These are phyloP conservation scores for Tulasnella sp. DNA, from an alignment of 768 basidiomycete genomes.

Conservation along the genomic window DNA sequence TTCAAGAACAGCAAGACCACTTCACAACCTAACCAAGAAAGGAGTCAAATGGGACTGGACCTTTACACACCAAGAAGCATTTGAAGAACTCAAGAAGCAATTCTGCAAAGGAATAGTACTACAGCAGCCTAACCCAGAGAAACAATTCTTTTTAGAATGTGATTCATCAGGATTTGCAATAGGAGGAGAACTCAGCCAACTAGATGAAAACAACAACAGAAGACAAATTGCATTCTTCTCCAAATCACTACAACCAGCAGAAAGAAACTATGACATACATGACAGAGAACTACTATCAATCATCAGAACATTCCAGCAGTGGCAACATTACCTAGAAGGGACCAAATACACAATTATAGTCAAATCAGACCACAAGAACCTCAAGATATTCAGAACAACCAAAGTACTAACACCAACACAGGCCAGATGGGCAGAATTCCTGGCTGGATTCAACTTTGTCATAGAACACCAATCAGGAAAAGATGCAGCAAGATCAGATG, in stretches of 20 bases:
- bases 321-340: not conserved
- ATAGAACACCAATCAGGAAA: not conserved
- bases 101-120: conserved; percentile 14
- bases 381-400: not conserved
- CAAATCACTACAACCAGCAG: conserved; percentile 10
- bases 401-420: not conserved
- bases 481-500: not conserved
- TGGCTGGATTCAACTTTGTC: not conserved
- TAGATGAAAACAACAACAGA: not conserved
- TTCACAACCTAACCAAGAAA: conserved; percentile 13
- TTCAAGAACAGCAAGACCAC: conserved; percentile 19
- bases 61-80: not conserved
- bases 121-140: conserved; percentile 22
- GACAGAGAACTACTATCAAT: conserved; percentile 29
- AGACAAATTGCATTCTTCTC: conserved; percentile 18
- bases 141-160: conserved; percentile 8
- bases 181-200: not conserved
- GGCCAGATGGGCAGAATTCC: not conserved
- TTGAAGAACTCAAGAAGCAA: conserved; percentile 8
- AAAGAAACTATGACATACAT: conserved; percentile 22
- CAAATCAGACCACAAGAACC: not conserved
- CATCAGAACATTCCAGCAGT: not conserved
- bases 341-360: not conserved
- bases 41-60: conserved; percentile 1
- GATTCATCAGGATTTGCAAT: not conserved